Base-by-base conservation (phyloP, 2,329 filamentous ascomycete genomes). In the Colletotrichum limetticola region DNA sequence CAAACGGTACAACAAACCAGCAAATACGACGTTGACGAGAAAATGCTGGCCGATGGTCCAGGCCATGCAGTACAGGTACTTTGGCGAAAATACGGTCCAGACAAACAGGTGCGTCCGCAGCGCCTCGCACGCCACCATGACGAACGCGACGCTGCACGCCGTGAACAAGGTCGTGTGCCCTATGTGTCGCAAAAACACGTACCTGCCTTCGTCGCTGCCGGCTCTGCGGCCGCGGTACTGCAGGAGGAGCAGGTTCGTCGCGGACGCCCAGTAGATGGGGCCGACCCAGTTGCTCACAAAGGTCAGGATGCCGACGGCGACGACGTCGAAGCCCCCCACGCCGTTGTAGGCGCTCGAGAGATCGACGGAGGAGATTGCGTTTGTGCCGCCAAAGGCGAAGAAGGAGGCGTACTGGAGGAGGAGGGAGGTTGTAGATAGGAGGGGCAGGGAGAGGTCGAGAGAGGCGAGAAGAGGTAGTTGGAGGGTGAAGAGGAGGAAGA, bases 41-140 rank as follows among this genome's bases (percentile, higher is more conserved):
- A 95, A 80, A 88, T 99, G 96, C 85, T 95, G 94, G 8, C 90
- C 94, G 58, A 96, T 79, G 74, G 90, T 91, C 97, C 97, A 99
- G 16, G 93, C 95, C 87, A 97, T 93, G 75, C 91, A 94, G 81
- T 97, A 99, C 76, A 99, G 84, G 82, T 95, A 98, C 82, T 98
- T 99, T 0, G 97, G 97, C 75, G 94, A 97, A 82, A 99, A 99
- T 12, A 99, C 97, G 0, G 96, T 98, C 97, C 97, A 99, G 74
- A 99, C 95, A 80, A 99, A 99, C 71, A 99, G 82, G 86, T 99
- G 97, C 35, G 94, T 95, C 76, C 96, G 87, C 79, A 99, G 82
- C 8, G 90, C 87, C 60, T 93, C 95, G 82, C 97, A 99, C 19
- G 96, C 95, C 16, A 89, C 90, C 96, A 98, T 98, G 28, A 98